Conservation (phyloP, 805 yeast genomes). For the Lachancea lanzarotensis region DNA sequence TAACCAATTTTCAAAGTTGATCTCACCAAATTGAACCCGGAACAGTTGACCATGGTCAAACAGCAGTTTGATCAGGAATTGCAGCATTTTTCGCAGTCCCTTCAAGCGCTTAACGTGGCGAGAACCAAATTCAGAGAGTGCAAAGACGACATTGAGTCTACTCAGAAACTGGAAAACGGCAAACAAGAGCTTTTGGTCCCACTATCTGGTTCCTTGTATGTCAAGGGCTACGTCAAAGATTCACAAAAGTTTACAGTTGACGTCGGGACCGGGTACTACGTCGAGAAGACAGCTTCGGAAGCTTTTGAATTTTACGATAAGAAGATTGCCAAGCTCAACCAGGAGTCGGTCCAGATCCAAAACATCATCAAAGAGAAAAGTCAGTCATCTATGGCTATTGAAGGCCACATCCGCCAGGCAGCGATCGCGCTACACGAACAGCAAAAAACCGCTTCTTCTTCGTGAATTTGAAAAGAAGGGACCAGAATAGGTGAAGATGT, state of each 20-base stretch:
- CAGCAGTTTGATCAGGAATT: conserved; percentile 78
- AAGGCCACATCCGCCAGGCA: conserved; percentile 27
- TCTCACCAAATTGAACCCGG: conserved; percentile 64
- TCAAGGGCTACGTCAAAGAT: conserved; percentile 72
- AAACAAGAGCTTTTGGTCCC: conserved; percentile 68
- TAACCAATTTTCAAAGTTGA: conserved; percentile 41
- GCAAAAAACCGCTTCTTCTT: neutral
- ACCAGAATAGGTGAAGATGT: too few species aligned
- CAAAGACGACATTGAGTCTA: conserved; percentile 55
- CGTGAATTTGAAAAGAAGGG: neutral
- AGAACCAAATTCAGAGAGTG: conserved; percentile 79
- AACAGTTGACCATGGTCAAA: conserved; percentile 78
- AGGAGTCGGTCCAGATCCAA: conserved; percentile 68
- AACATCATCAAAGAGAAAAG: conserved; percentile 71
- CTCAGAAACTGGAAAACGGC: conserved; percentile 38
- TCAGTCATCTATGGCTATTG: conserved; percentile 34
- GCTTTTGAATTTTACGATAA: conserved; percentile 65
- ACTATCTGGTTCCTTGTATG: conserved; percentile 78
- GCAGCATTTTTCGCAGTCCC: conserved; percentile 77
- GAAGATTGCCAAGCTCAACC: conserved; percentile 64
- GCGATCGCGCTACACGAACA: conserved; percentile 21
- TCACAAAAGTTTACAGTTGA: conserved; percentile 76
- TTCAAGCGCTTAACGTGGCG: conserved; percentile 78
- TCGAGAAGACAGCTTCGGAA: conserved; percentile 65
- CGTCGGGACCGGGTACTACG: conserved; percentile 93